A percentile compares a stretch with the other conserved stretches of the same genome.
Evolutionary conservation across 2,329 filamentous ascomycete species (phyloP).

Genomic region (Curvularia sp.): DNA sequence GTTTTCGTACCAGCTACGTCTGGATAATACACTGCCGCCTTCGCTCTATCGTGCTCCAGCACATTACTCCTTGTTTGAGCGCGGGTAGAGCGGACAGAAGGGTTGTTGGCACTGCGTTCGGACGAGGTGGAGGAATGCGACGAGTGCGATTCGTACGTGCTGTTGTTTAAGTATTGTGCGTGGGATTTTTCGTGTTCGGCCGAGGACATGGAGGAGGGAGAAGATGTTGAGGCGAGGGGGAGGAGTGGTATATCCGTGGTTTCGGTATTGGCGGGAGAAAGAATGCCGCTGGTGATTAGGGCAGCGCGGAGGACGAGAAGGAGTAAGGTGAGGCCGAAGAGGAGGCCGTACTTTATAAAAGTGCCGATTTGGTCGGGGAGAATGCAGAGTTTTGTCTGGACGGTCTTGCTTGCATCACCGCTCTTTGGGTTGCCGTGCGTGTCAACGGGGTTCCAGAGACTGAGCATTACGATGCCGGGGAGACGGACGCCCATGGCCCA

Average conservation of each 20-base stretch:
- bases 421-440: conserved; percentile 43
- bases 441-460: conserved; percentile 90
- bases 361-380: conserved; percentile 86
- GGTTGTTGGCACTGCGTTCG: conserved; percentile 24
- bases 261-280: conserved; percentile 9
- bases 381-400: conserved; percentile 90
- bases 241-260: conserved; percentile 29
- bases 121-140: conserved; percentile 44
- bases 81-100: conserved; percentile 40
- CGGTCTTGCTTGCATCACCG: conserved; percentile 61
- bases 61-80: conserved; percentile 47
- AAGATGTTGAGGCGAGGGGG: conserved; percentile 30
- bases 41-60: neutral
- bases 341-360: conserved; percentile 76
- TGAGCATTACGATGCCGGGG: conserved; percentile 87
- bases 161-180: neutral
- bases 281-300: conserved; percentile 38
- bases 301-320: conserved; percentile 56
- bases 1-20: conserved; percentile 39
- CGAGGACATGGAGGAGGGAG: conserved; percentile 30
- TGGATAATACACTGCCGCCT: no score
- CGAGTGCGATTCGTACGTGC: conserved; percentile 24
- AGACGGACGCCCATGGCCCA: conserved; percentile 95
- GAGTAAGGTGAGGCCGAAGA: conserved; percentile 63
- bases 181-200: conserved; percentile 21